Conservation (phyloP, 2,329 filamentous ascomycete species). For the Ophiocordyceps camponoti-floridani region DNA sequence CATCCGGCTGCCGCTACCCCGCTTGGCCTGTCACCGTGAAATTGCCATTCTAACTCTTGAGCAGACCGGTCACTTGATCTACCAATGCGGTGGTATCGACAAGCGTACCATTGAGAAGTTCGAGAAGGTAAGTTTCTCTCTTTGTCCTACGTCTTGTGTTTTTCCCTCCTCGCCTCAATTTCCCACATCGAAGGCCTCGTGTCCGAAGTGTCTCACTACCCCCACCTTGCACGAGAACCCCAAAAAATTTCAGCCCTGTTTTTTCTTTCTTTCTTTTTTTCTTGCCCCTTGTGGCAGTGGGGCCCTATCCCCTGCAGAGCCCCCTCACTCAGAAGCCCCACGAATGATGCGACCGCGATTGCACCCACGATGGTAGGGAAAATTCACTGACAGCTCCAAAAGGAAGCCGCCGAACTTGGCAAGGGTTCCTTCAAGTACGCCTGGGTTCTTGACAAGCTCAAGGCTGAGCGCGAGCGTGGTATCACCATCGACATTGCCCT, state of each 20-base stretch:
- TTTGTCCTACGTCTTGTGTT: background rate
- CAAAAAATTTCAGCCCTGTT: background rate
- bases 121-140: constrained; percentile 68
- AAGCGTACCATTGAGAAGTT: constrained; percentile 99
- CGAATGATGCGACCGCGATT: background rate
- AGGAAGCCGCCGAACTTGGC: constrained; percentile 97
- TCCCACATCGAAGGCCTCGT: background rate
- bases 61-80: constrained; percentile 81
- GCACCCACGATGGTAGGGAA: background rate
- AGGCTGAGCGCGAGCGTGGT: constrained; percentile 99
- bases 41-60: constrained; percentile 9
- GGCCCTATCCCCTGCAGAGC: constrained; percentile 3
- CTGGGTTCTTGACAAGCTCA: constrained; percentile 99
- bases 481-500: constrained; percentile 99
- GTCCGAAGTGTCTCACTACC: background rate
- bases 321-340: background rate
- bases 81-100: constrained; percentile 99
- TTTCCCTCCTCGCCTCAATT: background rate
- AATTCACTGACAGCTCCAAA: constrained; percentile 8
- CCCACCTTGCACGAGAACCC: background rate
- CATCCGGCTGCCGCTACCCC: constrained; percentile 2
- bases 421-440: constrained; percentile 99
- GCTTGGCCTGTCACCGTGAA: constrained; percentile 3
- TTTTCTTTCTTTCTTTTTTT: no score
- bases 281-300: background rate